phyloP scores from a whole-genome alignment of 2,329 filamentous ascomycete species.

The Apiospora pterosperma region DNA sequence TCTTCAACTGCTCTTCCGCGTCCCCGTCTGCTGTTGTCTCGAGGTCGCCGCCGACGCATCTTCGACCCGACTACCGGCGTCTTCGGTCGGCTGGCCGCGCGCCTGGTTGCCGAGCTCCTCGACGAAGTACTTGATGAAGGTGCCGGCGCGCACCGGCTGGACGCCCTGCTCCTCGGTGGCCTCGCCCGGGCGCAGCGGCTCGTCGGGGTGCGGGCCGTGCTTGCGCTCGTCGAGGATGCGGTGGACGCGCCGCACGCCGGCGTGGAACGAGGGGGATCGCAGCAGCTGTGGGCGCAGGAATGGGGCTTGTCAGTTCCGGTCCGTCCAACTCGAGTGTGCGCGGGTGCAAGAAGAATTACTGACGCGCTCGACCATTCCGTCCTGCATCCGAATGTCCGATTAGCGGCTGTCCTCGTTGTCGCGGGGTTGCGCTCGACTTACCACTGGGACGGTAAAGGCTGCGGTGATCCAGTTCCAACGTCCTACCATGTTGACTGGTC shows the following conservation, averaged over 20 bases:
- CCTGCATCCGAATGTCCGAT: neutral
- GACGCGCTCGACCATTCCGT: neutral
- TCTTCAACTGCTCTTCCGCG: neutral
- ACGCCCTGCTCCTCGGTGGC: conserved; percentile 40
- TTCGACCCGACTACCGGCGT: neutral
- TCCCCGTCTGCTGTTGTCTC: neutral
- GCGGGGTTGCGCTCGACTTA: neutral
- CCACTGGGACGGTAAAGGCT: neutral
- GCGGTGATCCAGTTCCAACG: neutral
- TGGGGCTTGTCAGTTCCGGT: neutral
- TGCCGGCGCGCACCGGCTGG: neutral
- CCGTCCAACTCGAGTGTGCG: neutral
- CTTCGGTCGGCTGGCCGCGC: conserved; percentile 34
- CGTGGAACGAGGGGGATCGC: conserved; percentile 48
- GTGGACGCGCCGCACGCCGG: conserved; percentile 50
- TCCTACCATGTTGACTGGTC: neutral
- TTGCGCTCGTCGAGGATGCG: conserved; percentile 44
- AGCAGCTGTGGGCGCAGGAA: conserved; percentile 38
- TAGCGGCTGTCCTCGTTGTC: neutral
- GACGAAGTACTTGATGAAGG: conserved; percentile 45
- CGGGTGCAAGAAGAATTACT: neutral
- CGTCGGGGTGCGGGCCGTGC: conserved; percentile 47
- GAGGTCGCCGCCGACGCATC: neutral
- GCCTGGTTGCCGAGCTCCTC: conserved; percentile 50
- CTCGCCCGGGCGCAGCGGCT: conserved; percentile 49